These are phyloP conservation scores for Fusarium dlaminii DNA, from an alignment of 2,329 filamentous ascomycete genomes.

Conservation along the genomic window DNA sequence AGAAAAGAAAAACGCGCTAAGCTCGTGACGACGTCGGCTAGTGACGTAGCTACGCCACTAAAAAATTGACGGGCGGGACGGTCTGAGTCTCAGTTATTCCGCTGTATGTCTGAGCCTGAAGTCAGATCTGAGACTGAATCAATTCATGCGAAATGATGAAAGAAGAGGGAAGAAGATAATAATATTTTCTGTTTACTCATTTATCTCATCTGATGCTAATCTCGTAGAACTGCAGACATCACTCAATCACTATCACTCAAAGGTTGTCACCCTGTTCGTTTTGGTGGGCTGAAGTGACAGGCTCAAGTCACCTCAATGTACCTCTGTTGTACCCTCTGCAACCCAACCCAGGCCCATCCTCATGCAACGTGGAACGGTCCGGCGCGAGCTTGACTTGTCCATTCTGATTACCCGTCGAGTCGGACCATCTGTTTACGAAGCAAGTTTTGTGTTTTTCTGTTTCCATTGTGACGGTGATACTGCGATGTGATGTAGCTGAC, in stretches of 20 bases:
- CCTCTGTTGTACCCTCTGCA: conserved; percentile 17
- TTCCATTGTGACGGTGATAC: neutral
- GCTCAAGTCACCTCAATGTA: conserved; percentile 4
- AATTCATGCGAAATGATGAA: neutral
- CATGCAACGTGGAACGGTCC: conserved; percentile 36
- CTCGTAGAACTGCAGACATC: neutral
- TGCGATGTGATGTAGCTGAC: neutral
- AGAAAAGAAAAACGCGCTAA: conserved; percentile 23
- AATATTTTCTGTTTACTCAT: neutral
- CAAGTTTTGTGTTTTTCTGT: neutral
- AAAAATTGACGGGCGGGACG: neutral
- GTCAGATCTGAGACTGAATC: neutral
- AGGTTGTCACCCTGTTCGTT: neutral
- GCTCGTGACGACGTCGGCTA: conserved; percentile 33
- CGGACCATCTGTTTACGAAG: neutral
- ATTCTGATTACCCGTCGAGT: neutral
- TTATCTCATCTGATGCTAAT: neutral
- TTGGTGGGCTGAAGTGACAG: conserved; percentile 8
- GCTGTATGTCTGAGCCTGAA: conserved; percentile 22
- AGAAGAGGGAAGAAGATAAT: neutral
- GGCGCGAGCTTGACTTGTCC: conserved; percentile 19
- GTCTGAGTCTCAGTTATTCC: neutral
- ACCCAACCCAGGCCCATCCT: conserved; percentile 12
- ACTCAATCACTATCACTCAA: neutral
- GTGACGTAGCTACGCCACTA: conserved; percentile 42